Evolutionary conservation across 2,329 filamentous ascomycete genomes (phyloP), one percentile per base, ranked within the genome.

Genomic region (Pseudogymnoascus sp.): DNA sequence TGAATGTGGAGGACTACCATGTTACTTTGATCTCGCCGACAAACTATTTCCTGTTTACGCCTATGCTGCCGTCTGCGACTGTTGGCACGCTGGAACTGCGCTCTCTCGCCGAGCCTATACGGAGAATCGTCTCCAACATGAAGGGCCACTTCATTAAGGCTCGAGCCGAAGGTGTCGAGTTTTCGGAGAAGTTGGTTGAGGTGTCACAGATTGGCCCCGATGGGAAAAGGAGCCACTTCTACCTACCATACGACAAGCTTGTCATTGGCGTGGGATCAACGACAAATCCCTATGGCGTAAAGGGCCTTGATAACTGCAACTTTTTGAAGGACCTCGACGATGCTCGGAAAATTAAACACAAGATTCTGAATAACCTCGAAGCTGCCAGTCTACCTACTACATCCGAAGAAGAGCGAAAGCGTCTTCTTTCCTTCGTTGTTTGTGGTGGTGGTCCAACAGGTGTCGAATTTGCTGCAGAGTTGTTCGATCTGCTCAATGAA

Each of bases 11-110:
- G 11, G 91, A 97, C 70, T 99, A 97, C 74, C 93, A 99, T 75
- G 88, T 99, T 69, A 97, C 93, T 4, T 89, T 99, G 40, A 88
- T 99, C 47, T 96, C 92, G 11, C 93, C 95, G 0, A 89, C 89
- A 36, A 97, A 97, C 72, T 96, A 97, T 78, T 99, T 99, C 78
- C 79, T 99, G 33, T 99, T 99, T 76, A 99, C 95, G 1, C 95
- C 95, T 0, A 97, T 99, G 93, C 81, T 99, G 47, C 95, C 95
- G 1, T 96, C 92, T 35, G 96, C 95, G 7, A 99, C 96, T 0
- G 95, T 99, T 5, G 96, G 96, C 11, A 99, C 95, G 0, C 80
- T 99, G 33, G 93, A 96, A 73, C 79, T 97, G 71, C 83, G 93
- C 68, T 96, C 92, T 60, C 80, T 99, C 64, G 91, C 97, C 42